These are phyloP conservation scores for Phytophthora colocasiae DNA, from an alignment of 352 stramenopile genomes.

Conservation along the genomic window DNA sequence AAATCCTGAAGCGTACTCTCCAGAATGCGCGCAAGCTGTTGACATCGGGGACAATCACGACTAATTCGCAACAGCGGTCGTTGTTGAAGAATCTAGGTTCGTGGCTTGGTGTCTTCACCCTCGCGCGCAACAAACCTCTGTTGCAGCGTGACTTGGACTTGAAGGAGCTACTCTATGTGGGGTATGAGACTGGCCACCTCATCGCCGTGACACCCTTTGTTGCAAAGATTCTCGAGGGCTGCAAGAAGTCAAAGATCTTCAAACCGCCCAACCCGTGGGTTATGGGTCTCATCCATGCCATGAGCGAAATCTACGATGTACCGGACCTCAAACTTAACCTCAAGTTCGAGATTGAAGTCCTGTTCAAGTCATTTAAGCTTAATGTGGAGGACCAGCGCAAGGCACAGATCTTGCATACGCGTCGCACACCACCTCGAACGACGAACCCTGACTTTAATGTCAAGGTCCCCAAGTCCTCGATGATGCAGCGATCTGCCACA, in stretches of 20 bases:
- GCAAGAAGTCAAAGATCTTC: slow-evolving; percentile 98
- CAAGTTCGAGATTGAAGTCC: slow-evolving; percentile 99
- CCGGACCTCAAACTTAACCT: slow-evolving; percentile 99
- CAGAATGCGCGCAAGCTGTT: slow-evolving; percentile 97
- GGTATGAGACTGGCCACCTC: slow-evolving; percentile 95
- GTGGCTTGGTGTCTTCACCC: slow-evolving; percentile 98
- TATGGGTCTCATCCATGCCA: slow-evolving; percentile 98
- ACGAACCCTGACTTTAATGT: slow-evolving; percentile 99
- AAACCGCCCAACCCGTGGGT: slow-evolving; percentile 99
- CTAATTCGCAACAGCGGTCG: slow-evolving; percentile 97
- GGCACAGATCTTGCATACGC: slow-evolving; percentile 90
- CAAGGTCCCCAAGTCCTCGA: slow-evolving; percentile 81
- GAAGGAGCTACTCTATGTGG: slow-evolving; percentile 98
- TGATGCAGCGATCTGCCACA: slow-evolving; percentile 59
- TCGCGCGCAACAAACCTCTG: slow-evolving; percentile 97
- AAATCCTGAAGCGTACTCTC: slow-evolving; percentile 96
- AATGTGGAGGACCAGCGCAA: slow-evolving; percentile 97
- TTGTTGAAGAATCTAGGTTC: slow-evolving; percentile 99
- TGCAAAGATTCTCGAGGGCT: slow-evolving; percentile 98
- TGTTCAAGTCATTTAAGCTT: slow-evolving; percentile 99
- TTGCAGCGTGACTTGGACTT: slow-evolving; percentile 98
- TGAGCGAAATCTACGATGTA: slow-evolving; percentile 98
- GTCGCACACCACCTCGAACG: slow-evolving; percentile 92
- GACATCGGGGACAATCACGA: slow-evolving; percentile 98
- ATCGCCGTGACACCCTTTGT: slow-evolving; percentile 99